phyloP scores from a whole-genome alignment of 2,329 filamentous ascomycete species.

The Knoxdaviesia proteae region DNA sequence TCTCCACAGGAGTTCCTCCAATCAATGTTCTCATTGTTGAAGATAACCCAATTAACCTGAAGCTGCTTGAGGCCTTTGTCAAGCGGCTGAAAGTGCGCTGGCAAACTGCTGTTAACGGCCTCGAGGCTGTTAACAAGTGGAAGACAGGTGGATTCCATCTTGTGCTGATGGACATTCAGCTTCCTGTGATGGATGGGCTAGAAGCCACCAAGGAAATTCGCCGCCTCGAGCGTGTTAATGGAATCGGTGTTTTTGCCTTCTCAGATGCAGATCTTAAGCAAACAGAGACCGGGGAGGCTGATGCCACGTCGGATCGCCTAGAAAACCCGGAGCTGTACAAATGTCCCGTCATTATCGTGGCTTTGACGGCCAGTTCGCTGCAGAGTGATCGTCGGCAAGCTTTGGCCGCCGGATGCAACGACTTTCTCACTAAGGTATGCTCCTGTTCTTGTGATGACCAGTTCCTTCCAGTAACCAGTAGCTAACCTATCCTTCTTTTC shows the following conservation, averaged over 20 bases:
- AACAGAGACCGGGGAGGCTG: constrained; percentile 17
- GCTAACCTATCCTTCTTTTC: neutral
- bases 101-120: constrained; percentile 92
- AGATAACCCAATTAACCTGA: constrained; percentile 95
- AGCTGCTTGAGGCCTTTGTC: constrained; percentile 84
- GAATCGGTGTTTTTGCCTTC: constrained; percentile 68
- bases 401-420: constrained; percentile 86
- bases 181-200: constrained; percentile 89
- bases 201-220: constrained; percentile 92
- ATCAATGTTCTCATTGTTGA: constrained; percentile 97
- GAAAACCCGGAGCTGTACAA: constrained; percentile 60
- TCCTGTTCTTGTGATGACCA: neutral
- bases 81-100: constrained; percentile 88
- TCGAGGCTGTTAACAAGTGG: constrained; percentile 88
- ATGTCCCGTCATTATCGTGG: constrained; percentile 93
- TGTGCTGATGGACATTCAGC: constrained; percentile 95
- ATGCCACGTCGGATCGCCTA: constrained; percentile 31
- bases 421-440: constrained; percentile 87
- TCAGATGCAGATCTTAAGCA: constrained; percentile 30
- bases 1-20: constrained; percentile 71
- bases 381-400: constrained; percentile 93
- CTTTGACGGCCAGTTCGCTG: constrained; percentile 79
- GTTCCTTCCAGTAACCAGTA: neutral
- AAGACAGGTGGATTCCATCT: constrained; percentile 80
- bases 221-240: constrained; percentile 71